Conservation (phyloP, 2,329 filamentous ascomycete genomes). For the Pseudocercospora cruenta region DNA sequence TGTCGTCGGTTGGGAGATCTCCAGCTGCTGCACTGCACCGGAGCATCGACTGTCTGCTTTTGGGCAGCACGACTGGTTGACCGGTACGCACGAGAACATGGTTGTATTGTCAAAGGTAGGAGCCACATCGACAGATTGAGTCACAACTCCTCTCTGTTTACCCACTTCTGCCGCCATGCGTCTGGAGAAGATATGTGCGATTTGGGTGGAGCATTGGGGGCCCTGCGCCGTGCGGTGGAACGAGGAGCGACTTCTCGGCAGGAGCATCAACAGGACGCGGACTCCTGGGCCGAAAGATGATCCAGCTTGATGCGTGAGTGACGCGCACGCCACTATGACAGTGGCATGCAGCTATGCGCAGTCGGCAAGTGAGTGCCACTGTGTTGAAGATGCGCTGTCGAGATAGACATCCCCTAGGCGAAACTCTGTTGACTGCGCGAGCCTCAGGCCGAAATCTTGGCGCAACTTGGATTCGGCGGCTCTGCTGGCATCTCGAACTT, state of each 20-base stretch:
- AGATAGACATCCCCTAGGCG: background rate
- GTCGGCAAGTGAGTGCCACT: background rate
- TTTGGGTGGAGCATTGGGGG: background rate
- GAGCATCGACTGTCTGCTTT: background rate
- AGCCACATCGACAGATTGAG: conserved; percentile 1
- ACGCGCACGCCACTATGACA: background rate
- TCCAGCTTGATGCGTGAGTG: background rate
- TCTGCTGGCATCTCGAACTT: conserved; percentile 1
- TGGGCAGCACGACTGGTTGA: background rate
- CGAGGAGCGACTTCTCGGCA: background rate
- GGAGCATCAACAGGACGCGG: background rate
- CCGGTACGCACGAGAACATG: background rate
- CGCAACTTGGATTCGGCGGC: background rate
- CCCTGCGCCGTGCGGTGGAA: background rate
- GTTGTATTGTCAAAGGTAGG: background rate
- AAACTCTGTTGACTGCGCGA: background rate
- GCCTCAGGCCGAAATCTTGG: background rate
- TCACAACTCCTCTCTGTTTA: background rate
- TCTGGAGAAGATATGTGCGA: background rate
- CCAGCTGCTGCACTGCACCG: background rate
- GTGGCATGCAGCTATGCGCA: background rate
- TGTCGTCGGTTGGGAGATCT: conserved; percentile 2
- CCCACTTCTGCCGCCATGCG: background rate
- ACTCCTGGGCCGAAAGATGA: conserved; percentile 1
- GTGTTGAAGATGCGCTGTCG: background rate